A percentile compares a stretch with the other conserved stretches of the same genome.
phyloP scores from a whole-genome alignment of 805 yeast species.

The Candida nanaspora region DNA sequence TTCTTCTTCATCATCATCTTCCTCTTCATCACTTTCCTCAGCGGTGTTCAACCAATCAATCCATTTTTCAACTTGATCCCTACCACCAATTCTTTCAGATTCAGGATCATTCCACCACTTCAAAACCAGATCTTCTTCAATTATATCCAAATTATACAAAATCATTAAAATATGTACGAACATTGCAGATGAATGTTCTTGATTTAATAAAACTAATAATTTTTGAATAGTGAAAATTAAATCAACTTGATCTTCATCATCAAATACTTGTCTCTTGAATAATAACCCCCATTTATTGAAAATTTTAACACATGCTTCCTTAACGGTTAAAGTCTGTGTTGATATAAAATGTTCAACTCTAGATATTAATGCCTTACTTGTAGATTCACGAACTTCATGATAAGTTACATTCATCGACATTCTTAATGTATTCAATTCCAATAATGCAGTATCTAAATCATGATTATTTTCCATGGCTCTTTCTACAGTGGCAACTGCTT shows the following conservation, averaged over 20 bases:
- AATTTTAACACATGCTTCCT: conserved; percentile 70
- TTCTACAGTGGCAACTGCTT: conserved; percentile 90
- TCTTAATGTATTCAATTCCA: conserved; percentile 89
- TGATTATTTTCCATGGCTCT: conserved; percentile 91
- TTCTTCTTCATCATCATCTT: conserved; percentile 17
- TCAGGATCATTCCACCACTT: conserved; percentile 70
- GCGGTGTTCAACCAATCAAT: conserved; percentile 85
- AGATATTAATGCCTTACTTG: conserved; percentile 61
- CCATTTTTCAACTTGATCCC: conserved; percentile 61
- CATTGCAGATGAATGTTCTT: conserved; percentile 41
- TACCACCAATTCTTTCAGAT: conserved; percentile 34
- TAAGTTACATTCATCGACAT: conserved; percentile 97
- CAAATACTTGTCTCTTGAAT: conserved; percentile 81
- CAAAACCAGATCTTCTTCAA: conserved; percentile 74
- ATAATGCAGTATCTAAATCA: conserved; percentile 83
- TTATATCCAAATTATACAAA: conserved; percentile 74
- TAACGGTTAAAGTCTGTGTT: conserved; percentile 69
- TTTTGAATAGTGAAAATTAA: conserved; percentile 46
- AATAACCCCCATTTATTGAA: conserved; percentile 78
- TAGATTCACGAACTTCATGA: conserved; percentile 84
- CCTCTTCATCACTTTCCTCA: conserved; percentile 26
- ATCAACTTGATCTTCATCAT: conserved; percentile 69
- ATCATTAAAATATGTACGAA: conserved; percentile 46
- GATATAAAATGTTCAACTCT: conserved; percentile 68
- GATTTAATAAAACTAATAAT: conserved; percentile 34